Conservation (phyloP, 805 yeast species). For the Nakazawaea wickerhamii region DNA sequence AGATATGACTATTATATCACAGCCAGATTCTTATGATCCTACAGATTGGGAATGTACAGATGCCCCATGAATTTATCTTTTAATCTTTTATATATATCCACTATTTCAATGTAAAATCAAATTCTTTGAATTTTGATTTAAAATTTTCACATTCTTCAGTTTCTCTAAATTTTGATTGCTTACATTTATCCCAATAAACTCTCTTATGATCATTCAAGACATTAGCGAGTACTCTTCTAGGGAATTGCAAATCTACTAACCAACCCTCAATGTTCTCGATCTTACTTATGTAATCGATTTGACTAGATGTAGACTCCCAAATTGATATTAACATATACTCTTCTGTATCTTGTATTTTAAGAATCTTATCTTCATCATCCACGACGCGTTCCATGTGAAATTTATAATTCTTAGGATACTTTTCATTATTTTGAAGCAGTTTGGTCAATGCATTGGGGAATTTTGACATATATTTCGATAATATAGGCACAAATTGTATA, state of each 20-base stretch:
- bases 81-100: background rate
- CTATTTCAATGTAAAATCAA: constrained; percentile 41
- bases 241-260: constrained; percentile 71
- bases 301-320: constrained; percentile 12
- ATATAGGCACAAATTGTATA: constrained; percentile 71
- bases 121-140: constrained; percentile 46
- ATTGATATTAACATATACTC: constrained; percentile 33
- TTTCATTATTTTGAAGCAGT: constrained; percentile 44
- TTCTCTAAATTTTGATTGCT: constrained; percentile 60
- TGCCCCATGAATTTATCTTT: constrained; percentile 33
- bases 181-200: constrained; percentile 72
- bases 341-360: constrained; percentile 23
- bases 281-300: constrained; percentile 22
- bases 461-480: constrained; percentile 30
- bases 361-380: constrained; percentile 17
- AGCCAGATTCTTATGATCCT: constrained; percentile 58
- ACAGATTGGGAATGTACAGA: constrained; percentile 75
- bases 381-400: constrained; percentile 32
- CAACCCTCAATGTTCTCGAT: constrained; percentile 15
- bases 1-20: constrained; percentile 37
- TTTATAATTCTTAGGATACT: constrained; percentile 34
- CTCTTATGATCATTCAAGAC: constrained; percentile 56
- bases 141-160: constrained; percentile 56
- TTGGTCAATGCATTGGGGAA: constrained; percentile 44
- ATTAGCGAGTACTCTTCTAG: constrained; percentile 71